A percentile compares a stretch with the other conserved stretches of the same genome.
Conservation (phyloP, 192 early-diverging fungal species). For the Borealophlyctis nickersoniae region DNA sequence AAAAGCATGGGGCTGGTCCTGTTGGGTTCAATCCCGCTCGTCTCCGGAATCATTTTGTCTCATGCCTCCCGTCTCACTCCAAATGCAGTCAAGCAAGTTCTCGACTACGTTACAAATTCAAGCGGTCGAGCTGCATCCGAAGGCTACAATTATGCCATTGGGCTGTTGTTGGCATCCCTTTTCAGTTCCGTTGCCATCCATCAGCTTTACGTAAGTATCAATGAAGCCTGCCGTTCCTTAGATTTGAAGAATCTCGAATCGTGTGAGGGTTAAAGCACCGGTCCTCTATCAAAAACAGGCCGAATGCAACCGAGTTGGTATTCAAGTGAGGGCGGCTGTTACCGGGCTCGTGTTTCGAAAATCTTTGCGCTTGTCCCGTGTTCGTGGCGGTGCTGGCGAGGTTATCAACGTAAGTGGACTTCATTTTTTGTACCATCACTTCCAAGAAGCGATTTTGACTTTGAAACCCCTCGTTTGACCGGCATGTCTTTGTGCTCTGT, state of each 20-base stretch:
- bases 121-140: constrained; percentile 7
- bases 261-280: too few relatives aligned
- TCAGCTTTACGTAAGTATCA: constrained; percentile 45
- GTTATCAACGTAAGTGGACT: too few relatives aligned
- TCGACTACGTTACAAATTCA: constrained; percentile 11
- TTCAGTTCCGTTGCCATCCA: constrained; percentile 38
- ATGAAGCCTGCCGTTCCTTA: too few relatives aligned
- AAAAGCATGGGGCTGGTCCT: too few relatives aligned
- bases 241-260: too few relatives aligned
- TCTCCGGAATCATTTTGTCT: too few relatives aligned
- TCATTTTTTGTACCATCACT: too few relatives aligned
- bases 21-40: too few relatives aligned
- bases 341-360: constrained; percentile 67
- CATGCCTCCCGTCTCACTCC: neutral
- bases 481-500: too few relatives aligned
- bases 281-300: too few relatives aligned
- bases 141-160: constrained; percentile 56
- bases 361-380: constrained; percentile 52
- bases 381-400: constrained; percentile 59
- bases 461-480: too few relatives aligned
- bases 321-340: constrained; percentile 47
- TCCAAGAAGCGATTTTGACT: too few relatives aligned
- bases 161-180: constrained; percentile 48
- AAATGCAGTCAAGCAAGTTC: constrained; percentile 24
- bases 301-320: constrained; percentile 40